These are phyloP conservation scores for Colletotrichum sp. DNA, from an alignment of 2,329 filamentous ascomycete species.

Conservation along the genomic window DNA sequence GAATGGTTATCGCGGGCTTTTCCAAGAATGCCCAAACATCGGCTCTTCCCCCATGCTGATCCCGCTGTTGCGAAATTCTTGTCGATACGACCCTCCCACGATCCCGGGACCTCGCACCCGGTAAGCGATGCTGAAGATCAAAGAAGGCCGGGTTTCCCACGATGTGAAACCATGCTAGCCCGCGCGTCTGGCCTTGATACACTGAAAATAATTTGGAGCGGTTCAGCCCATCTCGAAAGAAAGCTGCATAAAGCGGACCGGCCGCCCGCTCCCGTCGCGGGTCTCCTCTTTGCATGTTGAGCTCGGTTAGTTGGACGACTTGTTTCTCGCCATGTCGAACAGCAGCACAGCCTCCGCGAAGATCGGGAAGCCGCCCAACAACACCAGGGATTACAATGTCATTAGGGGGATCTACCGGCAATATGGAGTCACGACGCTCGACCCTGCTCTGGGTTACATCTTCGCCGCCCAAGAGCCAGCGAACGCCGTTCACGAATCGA, in stretches of 20 bases:
- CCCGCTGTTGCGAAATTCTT: background rate
- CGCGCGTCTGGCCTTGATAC: background rate
- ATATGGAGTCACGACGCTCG: constrained; percentile 10
- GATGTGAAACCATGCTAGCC: background rate
- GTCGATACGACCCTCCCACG: background rate
- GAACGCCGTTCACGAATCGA: constrained; percentile 10
- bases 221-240: background rate
- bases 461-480: constrained; percentile 7
- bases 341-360: constrained; percentile 4
- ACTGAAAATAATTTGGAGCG: background rate
- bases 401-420: constrained; percentile 16
- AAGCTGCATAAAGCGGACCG: constrained; percentile 2
- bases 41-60: background rate
- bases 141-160: background rate
- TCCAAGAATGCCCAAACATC: background rate
- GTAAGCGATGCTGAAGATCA: background rate
- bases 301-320: background rate
- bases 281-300: background rate
- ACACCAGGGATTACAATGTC: constrained; percentile 13
- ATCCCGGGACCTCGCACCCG: background rate
- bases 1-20: background rate
- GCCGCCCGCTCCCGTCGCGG: background rate
- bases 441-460: constrained; percentile 6
- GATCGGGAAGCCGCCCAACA: constrained; percentile 13
- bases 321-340: constrained; percentile 9